Base-by-base conservation (phyloP, 2,329 filamentous ascomycete genomes). In the Botryotinia convoluta region DNA sequence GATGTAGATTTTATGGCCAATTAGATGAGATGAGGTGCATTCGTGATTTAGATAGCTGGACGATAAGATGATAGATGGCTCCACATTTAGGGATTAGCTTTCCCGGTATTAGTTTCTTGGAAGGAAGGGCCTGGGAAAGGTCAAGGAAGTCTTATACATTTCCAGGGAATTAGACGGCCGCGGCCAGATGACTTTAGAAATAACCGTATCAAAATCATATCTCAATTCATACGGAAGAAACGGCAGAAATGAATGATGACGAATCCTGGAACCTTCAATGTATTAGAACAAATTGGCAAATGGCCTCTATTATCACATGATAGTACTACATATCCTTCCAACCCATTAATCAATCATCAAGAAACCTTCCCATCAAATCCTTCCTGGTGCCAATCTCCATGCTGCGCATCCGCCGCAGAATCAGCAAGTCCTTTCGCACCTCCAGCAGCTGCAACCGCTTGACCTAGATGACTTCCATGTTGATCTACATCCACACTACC, bases 401-500 rank as follows among this genome's bases (percentile, higher is more conserved):
- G 83, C 35, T 82, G 76, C 78, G 75, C 77, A 74, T 79, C 79
- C 35, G 74, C 81, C 29, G 82, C 83, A 42, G 76, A 78, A 51
- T 77, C 81, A 37, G 79, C 84, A 26, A 80, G 82, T 62, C 83
- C 83, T 32, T 82, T 82, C 60, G 80, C 82, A 62, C 81, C 82
- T 54, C 81, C 83, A 44, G 83, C 81, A 37, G 83, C 84, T 61
- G 82, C 86, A 73, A 83, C 86, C 12, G 81, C 83, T 18, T 82
- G 71, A 18, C 79, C 76, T n/a, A 81, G 68, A 72, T 80, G 76
- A 73, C 76, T 79, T 14, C 72, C 78, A 69, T 79, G 75, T 37
- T 78, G 84, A 79, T 93, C 90, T 48, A 90, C 80, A 91, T 93
- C 89, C 44, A 86, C 84, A 5, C 89, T 88, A 74, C 93, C 93